Evolutionary conservation across 2,329 filamentous ascomycete genomes (phyloP), one percentile per base, ranked within the genome.

Genomic region (Colletotrichum echinochloae): DNA sequence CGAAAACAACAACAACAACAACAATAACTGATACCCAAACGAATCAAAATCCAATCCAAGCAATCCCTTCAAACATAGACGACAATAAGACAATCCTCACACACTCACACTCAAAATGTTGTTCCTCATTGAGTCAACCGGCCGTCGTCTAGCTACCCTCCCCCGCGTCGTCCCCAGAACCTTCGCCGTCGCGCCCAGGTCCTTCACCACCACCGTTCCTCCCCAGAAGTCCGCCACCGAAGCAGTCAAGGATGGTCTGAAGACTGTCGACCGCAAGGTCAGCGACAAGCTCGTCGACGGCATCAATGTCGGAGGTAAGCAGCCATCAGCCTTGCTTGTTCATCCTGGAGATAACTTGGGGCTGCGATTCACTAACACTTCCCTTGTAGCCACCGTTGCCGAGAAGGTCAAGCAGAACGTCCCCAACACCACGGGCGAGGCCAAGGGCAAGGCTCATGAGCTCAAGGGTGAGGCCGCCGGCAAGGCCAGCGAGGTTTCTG

Each of bases 281-380:
- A 86, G 86, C 70, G 86, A 89, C 77, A 90, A 89, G 77, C 77
- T 91, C 23, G 86, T 90, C 35, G 87, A 88, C 48, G 88, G 88
- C 20, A 89, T 92, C 76, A 83, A 91, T 74, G 81, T 83, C 56
- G 85, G 86, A 59, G 79, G 90, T 90, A 82, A 70, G 86, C 83
- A 39, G 26, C 16, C 16, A 46, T 14, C n/a, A 12, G 20, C 26
- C 26, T 26, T 12, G 33, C 60, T 20, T n/a, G n/a, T n/a, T n/a
- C n/a, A n/a, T n/a, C n/a, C n/a, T n/a, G n/a, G n/a, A n/a, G n/a
- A n/a, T 35, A 46, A 9, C 30, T 44, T 39, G 14, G 0, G 5
- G 37, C 14, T 2, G 30, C 54, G 30, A 11, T 16, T 57, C 49
- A 37, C 69, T 76, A 49, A 76, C 72, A 28, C 8, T 35, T 5